A percentile compares a stretch with the other conserved stretches of the same genome.
phyloP scores from a whole-genome alignment of 2,329 filamentous ascomycete species.

The Fusarium sp. region DNA sequence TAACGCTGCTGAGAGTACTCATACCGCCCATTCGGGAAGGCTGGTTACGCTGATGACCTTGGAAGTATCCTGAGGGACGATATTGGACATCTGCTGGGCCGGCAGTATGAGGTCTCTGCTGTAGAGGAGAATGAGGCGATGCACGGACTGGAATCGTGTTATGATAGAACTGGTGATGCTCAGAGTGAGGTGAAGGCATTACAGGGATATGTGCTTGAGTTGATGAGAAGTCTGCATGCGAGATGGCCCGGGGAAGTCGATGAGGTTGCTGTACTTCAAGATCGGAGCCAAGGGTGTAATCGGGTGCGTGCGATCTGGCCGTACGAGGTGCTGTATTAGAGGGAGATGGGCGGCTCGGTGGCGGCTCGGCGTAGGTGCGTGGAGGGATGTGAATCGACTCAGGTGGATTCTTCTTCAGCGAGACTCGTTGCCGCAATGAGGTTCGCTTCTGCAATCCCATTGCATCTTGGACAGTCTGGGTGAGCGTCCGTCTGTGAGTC shows the following conservation, averaged over 20 bases:
- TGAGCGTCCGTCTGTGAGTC: constrained; percentile 35
- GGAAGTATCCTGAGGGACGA: constrained; percentile 49
- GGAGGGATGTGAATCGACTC: constrained; percentile 67
- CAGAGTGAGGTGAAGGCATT: constrained; percentile 51
- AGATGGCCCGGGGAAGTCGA: constrained; percentile 50
- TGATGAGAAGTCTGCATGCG: constrained; percentile 47
- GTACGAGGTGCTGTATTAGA: constrained; percentile 50
- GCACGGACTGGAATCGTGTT: constrained; percentile 63
- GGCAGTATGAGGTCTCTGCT: constrained; percentile 68
- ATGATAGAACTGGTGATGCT: constrained; percentile 66
- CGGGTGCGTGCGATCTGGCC: constrained; percentile 49
- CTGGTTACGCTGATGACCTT: constrained; percentile 59
- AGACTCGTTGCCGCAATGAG: constrained; percentile 66
- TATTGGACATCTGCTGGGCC: constrained; percentile 49
- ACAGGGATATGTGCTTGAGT: constrained; percentile 40
- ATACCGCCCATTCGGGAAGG: constrained; percentile 65
- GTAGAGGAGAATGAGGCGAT: constrained; percentile 72
- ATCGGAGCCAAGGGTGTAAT: constrained; percentile 63
- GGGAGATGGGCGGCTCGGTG: constrained; percentile 46
- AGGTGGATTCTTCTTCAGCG: constrained; percentile 63
- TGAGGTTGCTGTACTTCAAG: constrained; percentile 54
- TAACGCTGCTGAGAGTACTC: constrained; percentile 69
- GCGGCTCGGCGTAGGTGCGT: constrained; percentile 38
- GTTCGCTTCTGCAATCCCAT: constrained; percentile 52
- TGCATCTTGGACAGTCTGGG: constrained; percentile 26